These are phyloP conservation scores for Hansenula lynferdii DNA, from an alignment of 1,139 yeast genomes.

Conservation along the genomic window DNA sequence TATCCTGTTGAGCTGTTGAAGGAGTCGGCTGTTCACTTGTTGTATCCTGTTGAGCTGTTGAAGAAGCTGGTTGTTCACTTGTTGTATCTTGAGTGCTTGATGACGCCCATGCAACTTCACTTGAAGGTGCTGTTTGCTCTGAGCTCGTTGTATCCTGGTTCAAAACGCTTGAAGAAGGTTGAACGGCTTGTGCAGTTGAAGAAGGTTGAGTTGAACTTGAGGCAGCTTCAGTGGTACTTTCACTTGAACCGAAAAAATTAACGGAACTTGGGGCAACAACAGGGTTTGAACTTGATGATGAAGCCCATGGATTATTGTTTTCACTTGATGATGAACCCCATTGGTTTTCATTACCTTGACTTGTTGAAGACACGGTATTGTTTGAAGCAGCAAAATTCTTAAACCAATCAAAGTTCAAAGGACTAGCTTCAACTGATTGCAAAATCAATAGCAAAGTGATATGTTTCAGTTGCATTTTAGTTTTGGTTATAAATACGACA, in stretches of 20 bases:
- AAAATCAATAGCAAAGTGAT: conserved; percentile 12
- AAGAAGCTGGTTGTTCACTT: not conserved
- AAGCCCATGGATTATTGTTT: not conserved
- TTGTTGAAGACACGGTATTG: not conserved
- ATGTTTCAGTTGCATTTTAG: conserved; percentile 8
- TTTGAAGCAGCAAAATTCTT: conserved; percentile 4
- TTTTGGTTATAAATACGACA: too few relatives aligned
- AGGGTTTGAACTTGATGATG: not conserved
- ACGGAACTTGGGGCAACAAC: conserved; percentile 1
- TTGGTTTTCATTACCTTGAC: not conserved
- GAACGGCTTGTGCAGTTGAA: conserved; percentile 1
- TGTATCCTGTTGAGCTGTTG: conserved; percentile 3
- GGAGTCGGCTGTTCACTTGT: not conserved
- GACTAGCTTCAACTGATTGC: conserved; percentile 14
- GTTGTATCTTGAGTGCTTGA: not conserved
- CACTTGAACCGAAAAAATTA: conserved; percentile 1
- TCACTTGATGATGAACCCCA: not conserved
- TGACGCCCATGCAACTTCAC: not conserved
- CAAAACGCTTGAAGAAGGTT: not conserved
- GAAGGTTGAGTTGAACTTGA: conserved; percentile 5
- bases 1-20: not conserved
- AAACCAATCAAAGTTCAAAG: conserved; percentile 10
- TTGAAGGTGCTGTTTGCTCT: not conserved
- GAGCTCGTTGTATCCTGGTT: too few relatives aligned
- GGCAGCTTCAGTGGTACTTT: not conserved